Evolutionary conservation across 441 rosid species (phyloP).

Genomic region (Adansonia grandidieri): DNA sequence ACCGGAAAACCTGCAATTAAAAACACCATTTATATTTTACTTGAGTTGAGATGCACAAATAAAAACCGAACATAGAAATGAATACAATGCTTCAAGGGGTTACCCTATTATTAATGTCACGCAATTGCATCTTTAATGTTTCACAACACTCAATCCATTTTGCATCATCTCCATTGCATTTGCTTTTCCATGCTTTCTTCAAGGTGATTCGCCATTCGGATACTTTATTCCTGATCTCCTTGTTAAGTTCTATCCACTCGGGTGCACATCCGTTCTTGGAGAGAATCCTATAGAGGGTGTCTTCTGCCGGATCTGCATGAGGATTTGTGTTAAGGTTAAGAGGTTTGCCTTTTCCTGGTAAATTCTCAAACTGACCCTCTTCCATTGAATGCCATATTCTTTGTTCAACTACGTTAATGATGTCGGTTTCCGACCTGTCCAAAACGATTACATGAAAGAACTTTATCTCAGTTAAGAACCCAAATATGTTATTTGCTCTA

Average conservation of each 20-base stretch:
- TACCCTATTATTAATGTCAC: slow-evolving; percentile 72
- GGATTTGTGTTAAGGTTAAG: slow-evolving; percentile 65
- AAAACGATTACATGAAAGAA: slow-evolving; percentile 4
- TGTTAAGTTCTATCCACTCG: slow-evolving; percentile 90
- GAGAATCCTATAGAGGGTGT: slow-evolving; percentile 75
- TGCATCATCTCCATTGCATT: slow-evolving; percentile 48
- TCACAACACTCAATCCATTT: slow-evolving; percentile 55
- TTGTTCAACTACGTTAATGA: slow-evolving; percentile 78
- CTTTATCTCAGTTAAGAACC: not conserved
- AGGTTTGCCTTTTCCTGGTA: slow-evolving; percentile 92
- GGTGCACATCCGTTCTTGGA: slow-evolving; percentile 85
- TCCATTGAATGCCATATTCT: slow-evolving; percentile 96
- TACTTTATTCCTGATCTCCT: slow-evolving; percentile 59
- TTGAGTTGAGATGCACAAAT: not conserved
- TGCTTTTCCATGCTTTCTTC: slow-evolving; percentile 65
- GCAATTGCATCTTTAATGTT: slow-evolving; percentile 54
- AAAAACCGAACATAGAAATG: not conserved
- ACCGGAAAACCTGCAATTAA: slow-evolving; percentile 66
- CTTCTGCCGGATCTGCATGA: slow-evolving; percentile 87
- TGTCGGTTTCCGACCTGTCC: slow-evolving; percentile 85
- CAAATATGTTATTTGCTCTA: not conserved
- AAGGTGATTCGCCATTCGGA: slow-evolving; percentile 64
- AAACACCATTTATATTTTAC: not conserved
- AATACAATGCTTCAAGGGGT: slow-evolving; percentile 11
- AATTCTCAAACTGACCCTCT: slow-evolving; percentile 90